Conservation (phyloP, 805 yeast species). For the Sugiyamaella qingdaonensis region DNA sequence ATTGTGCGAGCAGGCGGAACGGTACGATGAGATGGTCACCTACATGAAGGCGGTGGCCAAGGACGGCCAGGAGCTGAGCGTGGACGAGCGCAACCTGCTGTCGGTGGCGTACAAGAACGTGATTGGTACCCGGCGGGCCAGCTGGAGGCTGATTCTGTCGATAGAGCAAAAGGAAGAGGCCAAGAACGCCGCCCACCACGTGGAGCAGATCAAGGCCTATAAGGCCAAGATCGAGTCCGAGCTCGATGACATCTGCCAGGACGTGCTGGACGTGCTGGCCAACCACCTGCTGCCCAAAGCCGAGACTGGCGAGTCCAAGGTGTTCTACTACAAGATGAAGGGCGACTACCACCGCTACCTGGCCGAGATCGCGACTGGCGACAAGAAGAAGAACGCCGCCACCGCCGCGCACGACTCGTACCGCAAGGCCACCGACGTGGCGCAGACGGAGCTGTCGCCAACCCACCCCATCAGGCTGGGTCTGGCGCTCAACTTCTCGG, state of each 20-base stretch:
- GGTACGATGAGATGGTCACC: constrained; percentile 99
- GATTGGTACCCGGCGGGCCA: constrained; percentile 98
- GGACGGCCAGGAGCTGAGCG: constrained; percentile 68
- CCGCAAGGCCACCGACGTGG: constrained; percentile 95
- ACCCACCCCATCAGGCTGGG: constrained; percentile 99
- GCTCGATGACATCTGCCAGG: constrained; percentile 92
- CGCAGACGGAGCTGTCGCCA: constrained; percentile 96
- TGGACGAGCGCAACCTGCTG: constrained; percentile 95
- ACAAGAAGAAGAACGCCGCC: constrained; percentile 92
- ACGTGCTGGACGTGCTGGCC: constrained; percentile 82
- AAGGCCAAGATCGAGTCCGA: constrained; percentile 94
- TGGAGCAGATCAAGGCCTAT: constrained; percentile 85
- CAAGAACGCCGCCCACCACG: constrained; percentile 89
- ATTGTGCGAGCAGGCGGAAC: constrained; percentile 99
- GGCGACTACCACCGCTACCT: constrained; percentile 99
- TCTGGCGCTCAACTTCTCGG: constrained; percentile 95
- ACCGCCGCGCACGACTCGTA: constrained; percentile 92
- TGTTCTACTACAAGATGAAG: constrained; percentile 98
- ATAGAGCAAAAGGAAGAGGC: constrained; percentile 99
- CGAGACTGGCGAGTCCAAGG: constrained; percentile 96
- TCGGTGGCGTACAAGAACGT: constrained; percentile 98
- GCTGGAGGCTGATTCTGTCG: constrained; percentile 98
- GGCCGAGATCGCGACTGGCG: constrained; percentile 94
- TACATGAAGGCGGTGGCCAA: constrained; percentile 95
- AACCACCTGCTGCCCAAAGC: constrained; percentile 91